Evolutionary conservation across 2,329 filamentous ascomycete species (phyloP).

Genomic region (Zymoseptoria passerinii): DNA sequence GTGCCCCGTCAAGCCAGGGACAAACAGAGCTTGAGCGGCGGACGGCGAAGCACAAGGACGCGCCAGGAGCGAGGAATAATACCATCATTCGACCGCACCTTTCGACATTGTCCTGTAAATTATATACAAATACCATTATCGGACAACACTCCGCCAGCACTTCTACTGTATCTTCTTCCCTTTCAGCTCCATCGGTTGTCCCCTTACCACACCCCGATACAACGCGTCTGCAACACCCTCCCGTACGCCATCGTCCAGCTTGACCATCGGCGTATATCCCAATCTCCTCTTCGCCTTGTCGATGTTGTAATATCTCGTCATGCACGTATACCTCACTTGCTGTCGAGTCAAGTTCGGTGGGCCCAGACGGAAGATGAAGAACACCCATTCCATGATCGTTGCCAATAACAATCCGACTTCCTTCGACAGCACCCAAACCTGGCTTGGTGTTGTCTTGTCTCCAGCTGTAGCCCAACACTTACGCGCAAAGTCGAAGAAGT

Average conservation of each 20-base stretch:
- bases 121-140: neutral
- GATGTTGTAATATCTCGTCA: constrained; percentile 72
- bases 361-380: constrained; percentile 35
- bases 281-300: constrained; percentile 63
- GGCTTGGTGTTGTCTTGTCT: constrained; percentile 28
- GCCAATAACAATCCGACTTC: constrained; percentile 37
- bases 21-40: too few relatives aligned
- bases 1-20: too few relatives aligned
- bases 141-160: neutral
- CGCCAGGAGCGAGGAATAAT: too few relatives aligned
- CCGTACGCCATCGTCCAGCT: constrained; percentile 54
- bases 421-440: constrained; percentile 37
- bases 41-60: too few relatives aligned
- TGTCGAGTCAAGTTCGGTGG: constrained; percentile 40
- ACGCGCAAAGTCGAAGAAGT: constrained; percentile 45
- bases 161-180: constrained; percentile 22
- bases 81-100: too few relatives aligned
- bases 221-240: constrained; percentile 38
- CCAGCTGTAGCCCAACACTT: constrained; percentile 40
- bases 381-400: constrained; percentile 37
- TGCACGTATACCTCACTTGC: constrained; percentile 57
- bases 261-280: constrained; percentile 60
- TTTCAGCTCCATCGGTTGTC: constrained; percentile 28
- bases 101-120: neutral
- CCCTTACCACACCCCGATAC: constrained; percentile 28